Base-by-base conservation (phyloP, 192 early-diverging fungal species). In the Rhizophagus sp. region DNA sequence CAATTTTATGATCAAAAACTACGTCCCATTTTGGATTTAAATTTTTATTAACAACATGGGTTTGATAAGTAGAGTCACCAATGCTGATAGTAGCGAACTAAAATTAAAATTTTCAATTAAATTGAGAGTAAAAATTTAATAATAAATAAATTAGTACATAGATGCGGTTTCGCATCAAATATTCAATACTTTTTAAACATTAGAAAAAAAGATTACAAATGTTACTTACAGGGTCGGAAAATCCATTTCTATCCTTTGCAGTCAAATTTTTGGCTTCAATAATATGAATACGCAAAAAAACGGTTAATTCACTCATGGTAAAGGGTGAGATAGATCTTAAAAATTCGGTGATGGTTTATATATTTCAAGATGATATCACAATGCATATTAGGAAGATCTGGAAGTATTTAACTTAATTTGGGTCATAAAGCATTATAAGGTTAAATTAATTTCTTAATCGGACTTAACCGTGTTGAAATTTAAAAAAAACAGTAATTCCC, bases 11-110 rank as follows among this genome's bases (percentile, higher is more conserved):
- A 41, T 91, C 89, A 76, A 91, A 91, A 25, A 77, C 63, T 6
- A 78, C 86, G 49, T 92, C 87, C 94, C 94, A 95, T 9, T 79
- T 81, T 0, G 94, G 94, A 67, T 90, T 87, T 41, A 95, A 81
- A n/a, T 82, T 90, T 73, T 93, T 90, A 39, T 73, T 72, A 36
- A 92, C 68, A 2, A 94, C 86, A 17, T 85, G 80, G 4, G 94
- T 95, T 17, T 84, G 90, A 78, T 85, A 82, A 15, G 80, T 87
- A 67, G 88, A 86, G 52, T 87, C 87, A 10, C 89, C 92, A 74
- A 91, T 83, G 17, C 88, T 85, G 12, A 92, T 73, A 11, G 87
- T 79, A 27, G 86, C 88, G 83, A 86, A 93, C 22, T 78, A 30
- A 62, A 9, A 78, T 50, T 30, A 68, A 24, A 44, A 34, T 47